Base-by-base conservation (phyloP, 371 early-diverging fungal species). In the Mortierella sp. region DNA sequence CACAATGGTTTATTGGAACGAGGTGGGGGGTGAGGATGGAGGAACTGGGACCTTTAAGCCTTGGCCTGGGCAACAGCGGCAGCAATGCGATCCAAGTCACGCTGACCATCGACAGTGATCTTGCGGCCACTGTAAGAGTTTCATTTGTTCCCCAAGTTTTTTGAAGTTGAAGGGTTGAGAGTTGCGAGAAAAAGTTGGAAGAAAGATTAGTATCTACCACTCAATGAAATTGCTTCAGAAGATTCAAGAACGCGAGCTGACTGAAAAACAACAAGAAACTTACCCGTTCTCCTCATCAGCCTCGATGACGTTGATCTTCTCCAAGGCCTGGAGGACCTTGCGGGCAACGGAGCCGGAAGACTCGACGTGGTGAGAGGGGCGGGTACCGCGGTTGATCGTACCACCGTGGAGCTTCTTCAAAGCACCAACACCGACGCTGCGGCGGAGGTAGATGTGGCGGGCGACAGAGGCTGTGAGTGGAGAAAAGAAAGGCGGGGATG, bases 401-500 rank as follows among this genome's bases (percentile, higher is more conserved):
- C 96, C 95, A 86, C 98, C 97, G 85, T 95, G 91, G 74, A 91
- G 85, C 90, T 94, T 96, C 84, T 89, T 89, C 70, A 98, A 87
- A 48, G 92, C 96, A 86, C 98, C 98, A 63, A 97, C 93, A 84
- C 98, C 98, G 77, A 95, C 95, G 74, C 91, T 90, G 80, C 85
- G 83, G 81, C 96, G 95, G 80, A 99, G 90, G 94, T 99, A 99
- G 86, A 99, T 90, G 89, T 97, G 97, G 72, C 99, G 95, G 78
- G 98, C 98, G 78, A 98, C 91, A 60, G 97, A 88, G 58, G 99
- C 98, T 93, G 77, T 47, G 50, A n/a, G 22, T n/a, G n/a, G n/a
- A n/a, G n/a, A n/a, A n/a, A n/a, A n/a, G n/a, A n/a, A n/a, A n/a
- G n/a, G n/a, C n/a, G n/a, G n/a, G n/a, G n/a, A n/a, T n/a, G n/a